Evolutionary conservation across 2,329 filamentous ascomycete species (phyloP), one percentile per base, ranked within the genome.

Genomic region (Fusarium ramigenum): DNA sequence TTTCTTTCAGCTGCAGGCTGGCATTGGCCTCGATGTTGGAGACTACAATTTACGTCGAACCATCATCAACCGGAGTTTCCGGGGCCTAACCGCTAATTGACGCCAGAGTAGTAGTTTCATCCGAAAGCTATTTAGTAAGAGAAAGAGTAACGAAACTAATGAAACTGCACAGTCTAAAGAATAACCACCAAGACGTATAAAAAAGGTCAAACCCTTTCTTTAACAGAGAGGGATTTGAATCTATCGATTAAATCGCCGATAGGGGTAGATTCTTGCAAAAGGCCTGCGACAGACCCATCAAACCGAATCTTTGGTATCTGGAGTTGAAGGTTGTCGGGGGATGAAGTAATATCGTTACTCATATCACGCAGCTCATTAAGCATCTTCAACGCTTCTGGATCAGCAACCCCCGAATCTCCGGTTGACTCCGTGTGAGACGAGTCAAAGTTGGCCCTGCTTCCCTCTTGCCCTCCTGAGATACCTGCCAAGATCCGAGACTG

Each of bases 401-500:
- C 34, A 28, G 19, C 15, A 25, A 7, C 19, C 14, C 18, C 23
- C 0, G 14, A 4, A 28, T 39, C 23, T n/a, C 8, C 2, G 9
- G 5, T 14, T 10, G 25, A 16, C 8, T 43, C 21, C 2, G 9
- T 14, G 9, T 32, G 25, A 14, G 37, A 43, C 14, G 28, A 19
- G 10, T 23, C 16, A 42, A 43, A 4, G 3, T 7, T 40, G 19
- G 11, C 4, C 36, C 37, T 30, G 11, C 21, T 18, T 10, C 16
- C 7, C 2, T 43, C 16, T 23, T 56, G 52, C n/a, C 52, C 52
- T 32, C 52, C 37, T 19, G 52, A 56, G 37, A 56, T 56, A n/a
- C 52, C 52, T 43, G 37, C 52, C 23, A 56, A 18, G 21, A 56
- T 56, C 21, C 30, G 52, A 56, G 52, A 56, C 21, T 56, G 52